Base-by-base conservation (phyloP, 2,329 filamentous ascomycete species). In the Colletotrichum gigasporum region DNA sequence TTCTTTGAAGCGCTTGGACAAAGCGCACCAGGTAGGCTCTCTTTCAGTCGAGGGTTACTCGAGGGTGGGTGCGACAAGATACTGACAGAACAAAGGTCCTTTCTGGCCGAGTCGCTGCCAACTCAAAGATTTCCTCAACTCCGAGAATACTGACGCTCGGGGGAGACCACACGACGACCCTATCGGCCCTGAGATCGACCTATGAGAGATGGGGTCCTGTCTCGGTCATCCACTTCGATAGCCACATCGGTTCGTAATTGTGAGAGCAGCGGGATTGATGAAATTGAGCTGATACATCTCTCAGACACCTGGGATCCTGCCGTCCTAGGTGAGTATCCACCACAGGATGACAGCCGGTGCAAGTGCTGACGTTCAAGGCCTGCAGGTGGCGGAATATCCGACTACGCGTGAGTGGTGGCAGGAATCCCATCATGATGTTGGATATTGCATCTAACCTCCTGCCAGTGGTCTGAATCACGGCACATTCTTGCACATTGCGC, bases 1-100 rank as follows among this genome's bases (percentile, higher is more conserved):
- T 0, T 92, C 92, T 0, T 79, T 94, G 59, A 84, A 85, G 12
- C 91, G 94, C 74, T 91, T 95, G 83, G 90, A 87, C 58, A 88
- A 91, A 72, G 90, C 90, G 0, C 86, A 89, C 69, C 78, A 77
- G 74, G 82, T 82, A 59, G 66, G 70, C 69, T 28, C 10, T 48
- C 24, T 5, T 10, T 9, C n/a, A n/a, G 26, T 11, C 30, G 32
- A 14, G 20, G n/a, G n/a, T n/a, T n/a, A n/a, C n/a, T n/a, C n/a
- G n/a, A n/a, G n/a, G n/a, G n/a, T n/a, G n/a, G n/a, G n/a, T n/a
- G n/a, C n/a, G 50, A 41, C 45, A 50, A 34, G 26, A 10, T 47
- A 18, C 53, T 63, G 2, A 57, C 45, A 50, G 69, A 11, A 67
- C 61, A 22, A 51, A 75, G 74, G 68, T 74, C 16, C 67, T 76